phyloP scores from a whole-genome alignment of 805 yeast species.

The Candida endomychidarum region DNA sequence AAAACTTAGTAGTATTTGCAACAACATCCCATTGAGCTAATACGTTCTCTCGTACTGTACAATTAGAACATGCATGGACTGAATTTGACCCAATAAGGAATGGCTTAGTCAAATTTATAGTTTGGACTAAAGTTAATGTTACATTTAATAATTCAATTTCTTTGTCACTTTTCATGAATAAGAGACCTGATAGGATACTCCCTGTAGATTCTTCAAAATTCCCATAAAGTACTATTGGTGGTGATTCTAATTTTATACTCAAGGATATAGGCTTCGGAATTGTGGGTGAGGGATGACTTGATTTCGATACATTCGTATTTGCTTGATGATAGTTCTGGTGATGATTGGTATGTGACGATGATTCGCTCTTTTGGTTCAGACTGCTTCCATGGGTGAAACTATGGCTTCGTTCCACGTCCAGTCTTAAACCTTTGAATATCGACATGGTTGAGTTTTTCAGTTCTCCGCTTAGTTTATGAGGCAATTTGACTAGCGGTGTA shows the following conservation, averaged over 20 bases:
- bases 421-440: slow-evolving; percentile 4
- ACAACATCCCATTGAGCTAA: slow-evolving; percentile 90
- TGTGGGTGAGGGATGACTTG: not conserved
- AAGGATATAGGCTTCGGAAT: not conserved
- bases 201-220: slow-evolving; percentile 77
- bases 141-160: slow-evolving; percentile 48
- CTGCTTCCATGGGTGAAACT: not conserved
- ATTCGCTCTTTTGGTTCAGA: slow-evolving; percentile 1
- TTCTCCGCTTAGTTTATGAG: slow-evolving; percentile 8
- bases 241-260: slow-evolving; percentile 74
- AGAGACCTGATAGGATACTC: slow-evolving; percentile 76
- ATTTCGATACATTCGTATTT: not conserved
- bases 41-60: slow-evolving; percentile 54
- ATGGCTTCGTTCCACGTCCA: not conserved
- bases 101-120: slow-evolving; percentile 64
- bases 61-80: slow-evolving; percentile 55
- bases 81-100: slow-evolving; percentile 53
- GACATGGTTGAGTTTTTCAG: slow-evolving; percentile 4
- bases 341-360: not conserved
- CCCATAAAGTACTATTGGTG: slow-evolving; percentile 88
- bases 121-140: slow-evolving; percentile 68
- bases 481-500: not conserved
- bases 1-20: slow-evolving; percentile 53
- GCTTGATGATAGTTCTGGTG: slow-evolving; percentile 1
- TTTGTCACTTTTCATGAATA: slow-evolving; percentile 45